Evolutionary conservation across 257 asterid species (phyloP).

Genomic region (Prunella vulgaris): DNA sequence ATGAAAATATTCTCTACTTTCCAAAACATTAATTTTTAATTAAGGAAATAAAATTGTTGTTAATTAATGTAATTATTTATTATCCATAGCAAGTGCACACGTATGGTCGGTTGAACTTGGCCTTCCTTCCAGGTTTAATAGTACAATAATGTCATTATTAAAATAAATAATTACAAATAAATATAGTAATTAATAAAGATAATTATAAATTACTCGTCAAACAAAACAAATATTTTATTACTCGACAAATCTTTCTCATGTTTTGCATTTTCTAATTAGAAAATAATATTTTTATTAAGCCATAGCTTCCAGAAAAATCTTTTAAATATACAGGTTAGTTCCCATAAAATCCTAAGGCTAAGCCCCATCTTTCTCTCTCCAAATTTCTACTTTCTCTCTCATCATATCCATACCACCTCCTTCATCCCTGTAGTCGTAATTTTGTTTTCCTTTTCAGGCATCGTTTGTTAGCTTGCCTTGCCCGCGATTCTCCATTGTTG

Average conservation of each 20-base stretch:
- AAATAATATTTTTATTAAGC: neutral
- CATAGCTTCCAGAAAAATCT: neutral
- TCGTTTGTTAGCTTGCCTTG: neutral
- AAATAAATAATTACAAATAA: neutral
- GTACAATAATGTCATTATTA: neutral
- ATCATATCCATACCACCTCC: neutral
- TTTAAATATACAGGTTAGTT: slow-evolving; percentile 8
- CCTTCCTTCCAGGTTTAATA: neutral
- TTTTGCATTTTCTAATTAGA: too few relatives aligned
- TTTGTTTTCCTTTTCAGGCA: neutral
- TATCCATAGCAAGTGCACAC: neutral
- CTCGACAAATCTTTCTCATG: too few relatives aligned
- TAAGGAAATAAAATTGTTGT: neutral
- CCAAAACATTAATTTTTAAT: neutral
- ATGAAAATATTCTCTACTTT: neutral
- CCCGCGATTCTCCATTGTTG: slow-evolving; percentile 11
- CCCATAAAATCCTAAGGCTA: neutral
- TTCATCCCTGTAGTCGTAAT: neutral
- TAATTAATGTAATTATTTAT: neutral
- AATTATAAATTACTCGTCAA: slow-evolving; percentile 1
- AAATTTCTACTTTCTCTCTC: neutral
- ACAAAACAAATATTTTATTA: neutral
- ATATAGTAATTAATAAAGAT: neutral
- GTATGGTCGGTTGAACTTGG: slow-evolving; percentile 18
- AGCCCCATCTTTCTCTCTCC: slow-evolving; percentile 10